Evolutionary conservation across 2,329 filamentous ascomycete species (phyloP), one percentile per base, ranked within the genome.

Genomic region (Colletotrichum nymphaeae): DNA sequence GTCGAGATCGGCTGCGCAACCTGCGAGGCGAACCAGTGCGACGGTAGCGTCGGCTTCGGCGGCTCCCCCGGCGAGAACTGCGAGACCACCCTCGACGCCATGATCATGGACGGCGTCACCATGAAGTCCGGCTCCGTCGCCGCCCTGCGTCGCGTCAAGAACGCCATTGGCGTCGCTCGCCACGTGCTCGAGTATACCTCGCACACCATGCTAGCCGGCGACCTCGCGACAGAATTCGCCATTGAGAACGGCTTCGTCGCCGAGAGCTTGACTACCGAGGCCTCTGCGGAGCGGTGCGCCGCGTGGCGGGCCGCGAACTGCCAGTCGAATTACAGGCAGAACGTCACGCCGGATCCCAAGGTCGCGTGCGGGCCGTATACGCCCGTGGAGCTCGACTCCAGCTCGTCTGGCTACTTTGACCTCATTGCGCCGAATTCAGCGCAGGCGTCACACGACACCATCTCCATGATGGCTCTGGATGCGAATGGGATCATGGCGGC

Each of bases 11-110:
- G 88, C 69, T 88, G 87, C 79, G 77, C 83, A 26, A 83, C 86
- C 1, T 90, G 88, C 79, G 87, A 90, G 77, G 78, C 78, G 69
- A 83, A 84, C 63, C 88, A 86, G 74, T 90, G 88, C 80, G 88
- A 90, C 77, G 84, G 85, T 62, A 88, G 84, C 49, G 88, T 90
- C 49, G 88, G 88, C 64, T 89, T 81, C 76, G 88, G 88, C 67
- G 88, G 88, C 8, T 89, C 87, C 2, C 87, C 88, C 0, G 88
- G 89, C 74, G 88, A 90, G 77, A 78, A 80, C 37, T 90, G 88
- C 80, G 88, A 90, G 80, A 90, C 88, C 3, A 89, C 88, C 0
- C 86, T 90, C 16, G 88, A 90, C 79, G 88, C 88, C n/a, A 84
- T 90, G 82, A 84, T 90, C 78, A 89, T 90, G 85, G 88, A 90